Evolutionary conservation across 495 filamentous ascomycete genomes (phyloP).

Genomic region (Sphaerosporella brunnea): DNA sequence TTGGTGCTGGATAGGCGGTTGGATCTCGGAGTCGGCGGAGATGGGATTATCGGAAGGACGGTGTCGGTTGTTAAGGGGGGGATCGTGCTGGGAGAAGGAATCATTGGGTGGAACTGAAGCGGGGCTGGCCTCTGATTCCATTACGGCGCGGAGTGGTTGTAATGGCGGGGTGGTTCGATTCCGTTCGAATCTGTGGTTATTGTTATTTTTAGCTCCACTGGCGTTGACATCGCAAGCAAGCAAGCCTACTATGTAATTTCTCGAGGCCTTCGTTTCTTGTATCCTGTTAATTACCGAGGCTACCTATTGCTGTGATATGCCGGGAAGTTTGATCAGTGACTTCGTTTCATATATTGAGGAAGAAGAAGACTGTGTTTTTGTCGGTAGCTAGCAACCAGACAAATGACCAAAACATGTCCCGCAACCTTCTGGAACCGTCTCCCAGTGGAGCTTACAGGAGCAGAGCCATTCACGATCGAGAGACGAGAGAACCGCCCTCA

Average conservation of each 20-base stretch:
- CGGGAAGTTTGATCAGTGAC: too few relatives aligned
- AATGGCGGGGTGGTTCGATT: neutral
- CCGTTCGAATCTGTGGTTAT: neutral
- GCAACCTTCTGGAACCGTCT: too few relatives aligned
- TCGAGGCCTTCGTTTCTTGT: neutral
- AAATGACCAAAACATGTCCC: too few relatives aligned
- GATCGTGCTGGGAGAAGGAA: slow-evolving; percentile 18
- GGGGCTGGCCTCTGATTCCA: neutral
- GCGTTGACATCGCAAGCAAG: too few relatives aligned
- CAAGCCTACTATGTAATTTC: too few relatives aligned
- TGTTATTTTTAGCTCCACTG: neutral
- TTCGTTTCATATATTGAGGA: too few relatives aligned
- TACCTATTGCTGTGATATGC: too few relatives aligned
- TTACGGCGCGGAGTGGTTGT: neutral
- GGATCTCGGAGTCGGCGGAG: slow-evolving; percentile 20
- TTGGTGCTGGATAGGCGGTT: slow-evolving; percentile 16
- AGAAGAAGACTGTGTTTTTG: too few relatives aligned
- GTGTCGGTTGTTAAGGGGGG: slow-evolving; percentile 17
- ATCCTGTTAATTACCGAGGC: neutral
- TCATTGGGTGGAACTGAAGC: slow-evolving; percentile 25
- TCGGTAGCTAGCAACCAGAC: too few relatives aligned
- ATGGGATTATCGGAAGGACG: slow-evolving; percentile 23
- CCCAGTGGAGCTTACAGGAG: too few relatives aligned
- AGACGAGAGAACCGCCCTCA: too few relatives aligned
- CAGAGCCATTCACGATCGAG: too few relatives aligned